Evolutionary conservation across 352 stramenopile species (phyloP).

Genomic region (Pythium guiyangense): DNA sequence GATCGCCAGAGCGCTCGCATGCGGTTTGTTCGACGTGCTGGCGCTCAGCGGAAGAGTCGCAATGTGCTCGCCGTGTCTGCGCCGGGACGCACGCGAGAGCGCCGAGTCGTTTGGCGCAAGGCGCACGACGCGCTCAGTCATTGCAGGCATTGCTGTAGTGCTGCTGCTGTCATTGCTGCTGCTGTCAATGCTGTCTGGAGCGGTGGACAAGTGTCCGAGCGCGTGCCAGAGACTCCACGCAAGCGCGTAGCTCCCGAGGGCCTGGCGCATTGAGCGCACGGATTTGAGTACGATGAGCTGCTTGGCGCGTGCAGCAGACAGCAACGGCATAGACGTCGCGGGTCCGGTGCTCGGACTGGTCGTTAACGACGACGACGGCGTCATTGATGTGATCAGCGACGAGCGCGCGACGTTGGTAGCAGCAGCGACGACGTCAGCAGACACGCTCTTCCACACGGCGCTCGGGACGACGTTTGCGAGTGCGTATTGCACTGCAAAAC

Average conservation of each 20-base stretch:
- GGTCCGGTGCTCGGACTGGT: no score
- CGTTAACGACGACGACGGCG: background rate
- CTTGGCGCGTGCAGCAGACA: conserved; percentile 17
- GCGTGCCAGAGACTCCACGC: conserved; percentile 45
- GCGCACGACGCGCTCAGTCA: conserved; percentile 41
- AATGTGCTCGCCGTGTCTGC: conserved; percentile 47
- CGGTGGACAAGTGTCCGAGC: conserved; percentile 1
- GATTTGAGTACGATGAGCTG: conserved; percentile 42
- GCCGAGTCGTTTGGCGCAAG: conserved; percentile 34
- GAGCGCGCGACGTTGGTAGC: conserved; percentile 26
- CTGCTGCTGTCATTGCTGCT: background rate
- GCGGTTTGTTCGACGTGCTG: background rate
- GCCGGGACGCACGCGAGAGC: conserved; percentile 32
- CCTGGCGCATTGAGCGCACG: conserved; percentile 44
- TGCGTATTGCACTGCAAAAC: conserved; percentile 56
- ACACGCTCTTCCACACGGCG: conserved; percentile 50
- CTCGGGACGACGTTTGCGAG: conserved; percentile 57
- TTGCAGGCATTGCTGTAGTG: background rate
- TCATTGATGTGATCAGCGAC: conserved; percentile 21
- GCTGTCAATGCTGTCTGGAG: background rate
- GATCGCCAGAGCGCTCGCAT: conserved; percentile 4
- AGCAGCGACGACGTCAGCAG: conserved; percentile 37
- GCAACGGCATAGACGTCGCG: background rate
- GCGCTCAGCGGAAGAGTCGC: conserved; percentile 9
- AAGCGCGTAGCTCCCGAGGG: conserved; percentile 57